Evolutionary conservation across 768 basidiomycete genomes (phyloP), one percentile per base, ranked within the genome.

Genomic region (Suillus placidus): DNA sequence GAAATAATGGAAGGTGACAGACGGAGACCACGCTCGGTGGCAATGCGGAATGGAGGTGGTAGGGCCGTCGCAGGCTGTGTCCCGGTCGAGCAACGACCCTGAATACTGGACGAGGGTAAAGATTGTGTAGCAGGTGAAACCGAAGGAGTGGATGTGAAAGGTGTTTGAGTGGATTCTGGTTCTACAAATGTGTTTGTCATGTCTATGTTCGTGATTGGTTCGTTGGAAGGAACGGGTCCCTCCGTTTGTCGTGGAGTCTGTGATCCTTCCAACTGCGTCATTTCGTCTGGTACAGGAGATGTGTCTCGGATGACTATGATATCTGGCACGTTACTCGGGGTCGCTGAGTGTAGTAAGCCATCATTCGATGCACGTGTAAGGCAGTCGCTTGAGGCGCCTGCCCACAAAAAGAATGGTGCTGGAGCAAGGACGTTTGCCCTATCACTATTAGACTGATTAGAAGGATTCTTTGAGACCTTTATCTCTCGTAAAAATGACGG

Each of bases 1-100:
- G 78, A 70, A 32, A 81, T 74, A 43, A 84, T 75, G 1, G 83
- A 80, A 5, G 85, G 85, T 8, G 82, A 80, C 6, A 85, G 71
- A 23, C 83, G 80, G 3, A 77, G 76, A 51, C 79, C 76, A 60
- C 80, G 81, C 64, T 79, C 75, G 3, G 79, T 75, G 37, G 69
- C 52, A 16, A 71, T 62, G 52, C 72, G 60, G 56, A 73, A 72
- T 4, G 72, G 70, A 16, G 72, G 67, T 26, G 69, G 70, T 34
- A 69, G 66, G 23, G 72, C 61, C 34, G 67, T 63, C 32, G 54
- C 67, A 10, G 68, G 67, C 23, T 23, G 71, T 38, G 63, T 55
- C 9, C 32, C 62, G n/a, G 69, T 62, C 32, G 60, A 30, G 18
- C 65, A 65, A 9, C 61, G 69, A 12, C 52, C 56, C 47, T 58